phyloP scores from a whole-genome alignment of 805 yeast genomes.

The Scheffersomyces lignosus region DNA sequence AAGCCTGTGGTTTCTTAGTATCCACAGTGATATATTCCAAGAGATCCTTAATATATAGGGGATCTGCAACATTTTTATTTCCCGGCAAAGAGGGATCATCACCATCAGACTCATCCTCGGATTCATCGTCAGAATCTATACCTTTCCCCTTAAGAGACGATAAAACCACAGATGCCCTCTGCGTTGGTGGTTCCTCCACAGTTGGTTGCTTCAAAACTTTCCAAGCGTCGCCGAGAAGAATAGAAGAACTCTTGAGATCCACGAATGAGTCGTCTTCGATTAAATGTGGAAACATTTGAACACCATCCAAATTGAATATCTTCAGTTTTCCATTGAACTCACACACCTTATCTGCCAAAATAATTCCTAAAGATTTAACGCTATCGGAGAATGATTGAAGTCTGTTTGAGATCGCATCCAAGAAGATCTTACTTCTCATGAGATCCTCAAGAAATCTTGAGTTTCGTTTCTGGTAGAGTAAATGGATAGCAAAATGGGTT shows the following conservation, averaged over 20 bases:
- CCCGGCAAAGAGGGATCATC: conserved; percentile 47
- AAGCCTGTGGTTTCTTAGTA: conserved; percentile 45
- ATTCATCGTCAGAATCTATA: conserved; percentile 14
- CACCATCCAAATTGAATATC: conserved; percentile 31
- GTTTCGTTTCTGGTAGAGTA: conserved; percentile 23
- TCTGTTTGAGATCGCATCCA: conserved; percentile 53
- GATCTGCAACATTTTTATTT: conserved; percentile 40
- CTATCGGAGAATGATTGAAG: conserved; percentile 48
- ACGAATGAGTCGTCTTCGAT: background rate
- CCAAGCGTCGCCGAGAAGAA: background rate
- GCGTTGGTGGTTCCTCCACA: background rate
- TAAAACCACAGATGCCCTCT: background rate
- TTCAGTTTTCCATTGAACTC: conserved; percentile 24
- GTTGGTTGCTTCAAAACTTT: background rate
- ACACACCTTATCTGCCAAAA: conserved; percentile 54
- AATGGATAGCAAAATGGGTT: conserved; percentile 47
- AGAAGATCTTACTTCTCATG: conserved; percentile 38
- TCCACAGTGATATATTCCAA: conserved; percentile 53
- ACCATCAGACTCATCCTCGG: conserved; percentile 60
- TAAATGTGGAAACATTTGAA: background rate
- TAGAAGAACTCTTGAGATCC: background rate
- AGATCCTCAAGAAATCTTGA: conserved; percentile 23
- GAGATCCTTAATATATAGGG: conserved; percentile 74
- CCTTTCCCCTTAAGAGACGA: conserved; percentile 1
- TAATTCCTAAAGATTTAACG: conserved; percentile 55